phyloP scores from a whole-genome alignment of 2,329 filamentous ascomycete species.

The Acrocalymma vagum region DNA sequence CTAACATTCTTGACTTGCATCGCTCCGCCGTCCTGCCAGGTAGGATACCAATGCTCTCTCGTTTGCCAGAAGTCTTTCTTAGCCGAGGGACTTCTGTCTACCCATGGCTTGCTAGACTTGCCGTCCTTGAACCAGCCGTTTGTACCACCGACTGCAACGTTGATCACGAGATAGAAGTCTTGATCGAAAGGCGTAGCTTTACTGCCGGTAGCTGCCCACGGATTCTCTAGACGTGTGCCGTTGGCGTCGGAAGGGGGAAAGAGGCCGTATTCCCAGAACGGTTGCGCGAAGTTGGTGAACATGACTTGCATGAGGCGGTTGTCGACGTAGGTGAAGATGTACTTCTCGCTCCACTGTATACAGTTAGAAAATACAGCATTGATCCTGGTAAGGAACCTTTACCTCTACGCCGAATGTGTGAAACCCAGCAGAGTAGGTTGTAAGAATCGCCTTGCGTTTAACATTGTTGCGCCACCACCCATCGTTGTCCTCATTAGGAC shows the following conservation, averaged over 20 bases:
- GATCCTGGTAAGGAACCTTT: conserved; percentile 2
- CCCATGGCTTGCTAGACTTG: conserved; percentile 78
- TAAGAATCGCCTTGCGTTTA: conserved; percentile 78
- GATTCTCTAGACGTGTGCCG: conserved; percentile 69
- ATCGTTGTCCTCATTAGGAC: conserved; percentile 75
- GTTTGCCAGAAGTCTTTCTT: conserved; percentile 80
- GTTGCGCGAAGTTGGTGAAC: conserved; percentile 75
- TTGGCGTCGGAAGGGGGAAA: conserved; percentile 73
- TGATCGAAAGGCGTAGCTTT: conserved; percentile 77
- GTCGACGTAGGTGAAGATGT: conserved; percentile 88
- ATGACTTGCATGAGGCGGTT: conserved; percentile 80
- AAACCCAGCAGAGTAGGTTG: conserved; percentile 72
- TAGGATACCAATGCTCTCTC: conserved; percentile 71
- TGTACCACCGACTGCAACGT: conserved; percentile 77
- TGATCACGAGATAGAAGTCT: conserved; percentile 78
- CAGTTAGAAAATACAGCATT: conserved; percentile 9
- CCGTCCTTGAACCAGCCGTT: conserved; percentile 88
- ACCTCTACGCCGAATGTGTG: conserved; percentile 80
- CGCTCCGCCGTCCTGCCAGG: conserved; percentile 70
- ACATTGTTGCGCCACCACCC: conserved; percentile 86
- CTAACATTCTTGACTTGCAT: conserved; percentile 75
- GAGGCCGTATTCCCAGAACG: conserved; percentile 73
- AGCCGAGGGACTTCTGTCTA: conserved; percentile 72
- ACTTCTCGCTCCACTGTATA: conserved; percentile 78
- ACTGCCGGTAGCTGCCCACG: conserved; percentile 69